A percentile compares a stretch with the other conserved stretches of the same genome.
phyloP scores from a whole-genome alignment of 805 yeast genomes.

The Scheffersomyces coipomensis region DNA sequence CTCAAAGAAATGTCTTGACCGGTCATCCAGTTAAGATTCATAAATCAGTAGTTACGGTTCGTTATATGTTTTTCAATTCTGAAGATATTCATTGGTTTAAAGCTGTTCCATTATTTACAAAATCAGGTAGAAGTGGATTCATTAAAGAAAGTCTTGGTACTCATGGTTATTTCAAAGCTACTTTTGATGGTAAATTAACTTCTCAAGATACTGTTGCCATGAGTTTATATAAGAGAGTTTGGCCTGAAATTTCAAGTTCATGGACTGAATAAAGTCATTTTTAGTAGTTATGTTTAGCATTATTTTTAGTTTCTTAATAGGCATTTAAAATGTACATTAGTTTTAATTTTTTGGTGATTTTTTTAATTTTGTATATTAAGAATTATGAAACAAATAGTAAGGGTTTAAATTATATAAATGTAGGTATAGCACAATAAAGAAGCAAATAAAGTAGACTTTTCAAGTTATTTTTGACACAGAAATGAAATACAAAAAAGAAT shows the following conservation, averaged over 20 bases:
- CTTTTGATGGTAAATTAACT: conserved; percentile 84
- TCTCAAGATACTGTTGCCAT: conserved; percentile 93
- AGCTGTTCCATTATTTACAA: conserved; percentile 89
- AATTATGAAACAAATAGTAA: not conserved
- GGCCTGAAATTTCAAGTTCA: conserved; percentile 63
- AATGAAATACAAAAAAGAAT: not conserved
- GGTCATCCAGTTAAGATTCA: conserved; percentile 96
- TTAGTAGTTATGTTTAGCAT: too few relatives aligned
- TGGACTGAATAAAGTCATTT: conserved; percentile 30
- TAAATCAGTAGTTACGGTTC: conserved; percentile 83
- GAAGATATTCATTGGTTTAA: conserved; percentile 88
- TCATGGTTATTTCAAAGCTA: conserved; percentile 96
- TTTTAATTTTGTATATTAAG: too few relatives aligned
- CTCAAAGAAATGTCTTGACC: conserved; percentile 84
- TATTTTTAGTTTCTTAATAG: too few relatives aligned
- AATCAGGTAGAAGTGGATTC: conserved; percentile 89
- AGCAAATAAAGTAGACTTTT: not conserved
- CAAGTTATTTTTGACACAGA: too few relatives aligned
- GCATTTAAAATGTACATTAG: too few relatives aligned
- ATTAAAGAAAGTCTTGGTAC: conserved; percentile 96
- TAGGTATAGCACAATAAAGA: not conserved
- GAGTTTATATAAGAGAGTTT: conserved; percentile 89
- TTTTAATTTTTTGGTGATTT: too few relatives aligned
- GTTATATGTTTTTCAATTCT: conserved; percentile 95
- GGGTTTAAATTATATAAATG: not conserved